Evolutionary conservation across 139 green algal species (phyloP), one percentile per base, ranked within the genome.

Genomic region (Pycnococcus provasolii): DNA sequence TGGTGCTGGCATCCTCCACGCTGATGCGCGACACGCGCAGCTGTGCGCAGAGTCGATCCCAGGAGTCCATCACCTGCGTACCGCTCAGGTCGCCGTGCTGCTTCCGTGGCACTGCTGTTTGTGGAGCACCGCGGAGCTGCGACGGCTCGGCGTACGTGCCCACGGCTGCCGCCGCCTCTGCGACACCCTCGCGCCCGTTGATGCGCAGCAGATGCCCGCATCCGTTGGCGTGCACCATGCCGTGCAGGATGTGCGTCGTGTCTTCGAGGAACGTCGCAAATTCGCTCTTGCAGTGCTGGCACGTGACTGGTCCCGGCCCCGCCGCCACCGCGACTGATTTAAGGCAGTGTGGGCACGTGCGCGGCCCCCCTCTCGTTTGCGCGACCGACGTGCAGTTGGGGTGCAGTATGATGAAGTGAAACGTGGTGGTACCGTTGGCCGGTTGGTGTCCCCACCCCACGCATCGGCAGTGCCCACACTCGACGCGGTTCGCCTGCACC

Each of bases 1-100:
- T 95, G 77, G 91, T 92, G 44, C 80, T 90, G 26, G 97, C 91
- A 63, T 99, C 93, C 68, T 97, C 90, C 2, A 92, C 85, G 11
- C 77, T 84, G 41, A 84, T 72, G 59, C 70, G 53, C 26, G 64
- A 1, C 1, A 85, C 86, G 0, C 81, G 69, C 64, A 99, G 81
- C 61, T 81, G 54, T 26, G 60, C 46, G 71, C 92, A 98, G 26
- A 98, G 71, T 26, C 55, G 45, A 79, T 97, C 91, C 93, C 93
- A 99, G 13, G 97, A 58, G 41, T 66, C 52, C 82, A 97, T 94
- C 51, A 97, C 73, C 77, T 95, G 84, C 40, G 66, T 66, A 4
- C 90, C 90, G 58, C 65, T 60, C 42, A 81, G 64, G 13, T 64
- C 39, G 26, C 26, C 26, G 26, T 26, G 43, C 37, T 44, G 4